A percentile compares a stretch with the other conserved stretches of the same genome.
phyloP scores from a whole-genome alignment of 306 rosid genomes.

The Dalbergia cultrata region DNA sequence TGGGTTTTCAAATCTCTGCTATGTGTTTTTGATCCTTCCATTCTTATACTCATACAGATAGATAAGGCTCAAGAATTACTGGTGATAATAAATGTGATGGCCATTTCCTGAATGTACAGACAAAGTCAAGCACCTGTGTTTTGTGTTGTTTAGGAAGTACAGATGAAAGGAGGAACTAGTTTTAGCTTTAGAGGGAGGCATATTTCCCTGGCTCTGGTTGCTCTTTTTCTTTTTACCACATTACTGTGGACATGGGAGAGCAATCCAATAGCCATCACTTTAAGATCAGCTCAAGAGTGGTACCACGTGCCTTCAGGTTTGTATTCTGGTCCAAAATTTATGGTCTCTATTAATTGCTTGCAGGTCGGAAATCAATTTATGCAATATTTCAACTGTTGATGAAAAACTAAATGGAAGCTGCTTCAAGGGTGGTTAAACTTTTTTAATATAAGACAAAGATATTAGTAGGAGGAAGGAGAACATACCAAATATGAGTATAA shows the following conservation, averaged over 20 bases:
- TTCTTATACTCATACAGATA: constrained; percentile 36
- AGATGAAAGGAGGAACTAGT: constrained; percentile 73
- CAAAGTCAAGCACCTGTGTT: constrained; percentile 37
- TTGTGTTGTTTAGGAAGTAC: constrained; percentile 23
- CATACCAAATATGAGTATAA: constrained; percentile 6
- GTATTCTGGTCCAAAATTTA: constrained; percentile 42
- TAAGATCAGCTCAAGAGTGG: constrained; percentile 58
- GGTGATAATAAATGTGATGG: constrained; percentile 26
- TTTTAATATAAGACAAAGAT: background rate
- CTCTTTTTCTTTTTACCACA: constrained; percentile 59
- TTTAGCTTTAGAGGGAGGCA: constrained; percentile 58
- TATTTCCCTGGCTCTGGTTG: constrained; percentile 63
- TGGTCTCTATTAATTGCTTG: constrained; percentile 1
- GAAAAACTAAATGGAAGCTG: background rate
- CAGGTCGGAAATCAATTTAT: constrained; percentile 12
- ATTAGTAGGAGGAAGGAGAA: background rate
- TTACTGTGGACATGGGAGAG: constrained; percentile 79
- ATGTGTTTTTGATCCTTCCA: constrained; percentile 31
- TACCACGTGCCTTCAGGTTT: constrained; percentile 62
- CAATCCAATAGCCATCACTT: constrained; percentile 62
- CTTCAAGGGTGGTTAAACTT: background rate
- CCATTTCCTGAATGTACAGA: constrained; percentile 29
- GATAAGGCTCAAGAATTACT: constrained; percentile 34
- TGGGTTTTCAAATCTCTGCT: constrained; percentile 8
- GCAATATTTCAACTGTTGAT: constrained; percentile 14